Base-by-base conservation (phyloP, 768 basidiomycete species). In the Russula brevipes region DNA sequence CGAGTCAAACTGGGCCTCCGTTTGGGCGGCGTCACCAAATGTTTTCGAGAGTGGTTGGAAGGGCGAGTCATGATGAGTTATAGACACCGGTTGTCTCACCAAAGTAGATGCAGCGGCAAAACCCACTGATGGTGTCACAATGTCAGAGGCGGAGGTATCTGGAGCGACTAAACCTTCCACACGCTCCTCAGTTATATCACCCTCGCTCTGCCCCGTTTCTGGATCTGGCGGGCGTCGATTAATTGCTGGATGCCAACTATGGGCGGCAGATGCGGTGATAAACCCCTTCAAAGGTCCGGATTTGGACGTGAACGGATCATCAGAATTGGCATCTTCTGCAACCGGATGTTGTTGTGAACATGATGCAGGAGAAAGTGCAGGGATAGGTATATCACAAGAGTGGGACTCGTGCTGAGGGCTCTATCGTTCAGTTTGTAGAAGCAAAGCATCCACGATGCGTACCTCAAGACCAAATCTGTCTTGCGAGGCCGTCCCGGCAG, bases 281-380 rank as follows among this genome's bases (percentile, higher is more conserved):
- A 64, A 59, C 1, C 57, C 41, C 7, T 53, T 19, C 24, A 35
- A 55, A 11, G 33, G 6, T 11, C 42, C 54, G 33, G 31, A 54
- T 38, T 54, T 56, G 30, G 66, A 57, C 12, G 46, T 31, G 41
- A 65, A 66, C 12, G 66, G 66, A 33, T 65, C 63, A 24, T 65
- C 36, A 41, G 50, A 19, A 42, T 65, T 59, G 1, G 50, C 49
- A 36, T 39, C 14, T 33, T n/a, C 38, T 31, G 17, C 14, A 7
- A 2, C 36, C 38, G 14, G 19, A 24, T 33, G 33, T 41, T 42
- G 63, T 49, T 19, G 39, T 54, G 51, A 44, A 14, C 31, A 51
- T 38, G 42, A 42, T 4, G 49, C 33, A 24, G 35, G 51, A 19
- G 38, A 39, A 41, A 49, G 33, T 16, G 11, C 8, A 30, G 52